phyloP scores from a whole-genome alignment of 2,329 filamentous ascomycete genomes.

The Colletotrichum cereale region DNA sequence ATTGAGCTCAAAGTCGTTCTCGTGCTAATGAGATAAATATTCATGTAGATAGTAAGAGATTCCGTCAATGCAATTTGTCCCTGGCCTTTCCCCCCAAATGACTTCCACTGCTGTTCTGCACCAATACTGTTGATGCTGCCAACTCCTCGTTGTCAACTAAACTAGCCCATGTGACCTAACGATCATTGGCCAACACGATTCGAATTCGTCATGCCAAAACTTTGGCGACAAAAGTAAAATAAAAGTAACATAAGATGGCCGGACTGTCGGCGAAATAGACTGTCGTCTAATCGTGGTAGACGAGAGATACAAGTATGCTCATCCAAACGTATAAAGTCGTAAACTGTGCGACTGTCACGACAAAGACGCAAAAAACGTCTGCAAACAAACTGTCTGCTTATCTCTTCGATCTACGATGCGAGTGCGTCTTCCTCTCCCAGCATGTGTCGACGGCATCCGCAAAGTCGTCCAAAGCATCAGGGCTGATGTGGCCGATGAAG shows the following conservation, averaged over 20 bases:
- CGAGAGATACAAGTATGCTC: not conserved
- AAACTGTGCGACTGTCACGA: constrained; percentile 1
- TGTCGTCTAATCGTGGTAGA: constrained; percentile 4
- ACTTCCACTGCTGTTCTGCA: not conserved
- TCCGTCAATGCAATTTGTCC: constrained; percentile 6
- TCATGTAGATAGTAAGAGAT: constrained; percentile 5
- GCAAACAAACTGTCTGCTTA: not conserved
- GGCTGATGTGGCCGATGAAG: constrained; percentile 64
- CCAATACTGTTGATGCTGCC: not conserved
- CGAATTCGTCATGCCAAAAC: not conserved
- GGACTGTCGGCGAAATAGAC: constrained; percentile 6
- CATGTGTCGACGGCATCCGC: constrained; percentile 61
- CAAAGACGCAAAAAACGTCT: constrained; percentile 22
- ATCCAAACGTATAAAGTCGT: constrained; percentile 16
- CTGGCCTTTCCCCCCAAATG: constrained; percentile 26
- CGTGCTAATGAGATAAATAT: not conserved
- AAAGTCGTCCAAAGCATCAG: constrained; percentile 57
- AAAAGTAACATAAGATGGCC: not conserved
- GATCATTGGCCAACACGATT: not conserved
- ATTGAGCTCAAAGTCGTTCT: not conserved
- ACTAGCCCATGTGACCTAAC: not conserved
- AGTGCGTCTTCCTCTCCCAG: constrained; percentile 61
- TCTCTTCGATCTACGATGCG: constrained; percentile 41
- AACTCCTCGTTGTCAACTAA: not conserved
- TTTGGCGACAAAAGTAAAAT: not conserved